A percentile compares a stretch with the other conserved stretches of the same genome.
These are phyloP conservation scores for Naganishia vaughanmartiniae DNA, from an alignment of 768 basidiomycete species.

Conservation along the genomic window DNA sequence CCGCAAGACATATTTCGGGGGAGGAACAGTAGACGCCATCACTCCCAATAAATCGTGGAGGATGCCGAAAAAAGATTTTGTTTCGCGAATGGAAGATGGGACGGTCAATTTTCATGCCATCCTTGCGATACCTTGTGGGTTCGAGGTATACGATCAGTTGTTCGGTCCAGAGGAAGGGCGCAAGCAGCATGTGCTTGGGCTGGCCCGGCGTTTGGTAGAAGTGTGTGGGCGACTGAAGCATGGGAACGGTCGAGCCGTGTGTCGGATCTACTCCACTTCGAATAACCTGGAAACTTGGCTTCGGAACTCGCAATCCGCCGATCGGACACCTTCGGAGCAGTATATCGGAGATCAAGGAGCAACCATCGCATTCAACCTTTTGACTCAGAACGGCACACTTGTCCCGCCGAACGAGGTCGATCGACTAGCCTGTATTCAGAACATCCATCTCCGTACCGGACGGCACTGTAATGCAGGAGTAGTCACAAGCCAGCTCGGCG, in stretches of 20 bases:
- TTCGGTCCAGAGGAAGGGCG: conserved; percentile 14
- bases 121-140: conserved; percentile 25
- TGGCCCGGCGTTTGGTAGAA: conserved; percentile 21
- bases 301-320: not conserved
- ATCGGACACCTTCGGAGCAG: not conserved
- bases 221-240: conserved; percentile 15
- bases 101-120: conserved; percentile 40
- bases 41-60: conserved; percentile 22
- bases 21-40: conserved; percentile 39
- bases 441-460: conserved; percentile 37
- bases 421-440: conserved; percentile 35
- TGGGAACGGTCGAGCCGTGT: conserved; percentile 3
- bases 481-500: conserved; percentile 23
- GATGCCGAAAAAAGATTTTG: conserved; percentile 3
- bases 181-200: conserved; percentile 4
- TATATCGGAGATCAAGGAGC: conserved; percentile 30
- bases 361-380: conserved; percentile 37
- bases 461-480: conserved; percentile 41
- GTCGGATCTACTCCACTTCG: conserved; percentile 19
- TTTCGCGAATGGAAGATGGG: conserved; percentile 36
- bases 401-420: conserved; percentile 37
- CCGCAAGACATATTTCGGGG: conserved; percentile 37
- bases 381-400: conserved; percentile 22
- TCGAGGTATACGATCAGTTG: conserved; percentile 19
- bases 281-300: not conserved